These are phyloP conservation scores for Ophiostoma ulmi DNA, from an alignment of 2,329 filamentous ascomycete species.

Conservation along the genomic window DNA sequence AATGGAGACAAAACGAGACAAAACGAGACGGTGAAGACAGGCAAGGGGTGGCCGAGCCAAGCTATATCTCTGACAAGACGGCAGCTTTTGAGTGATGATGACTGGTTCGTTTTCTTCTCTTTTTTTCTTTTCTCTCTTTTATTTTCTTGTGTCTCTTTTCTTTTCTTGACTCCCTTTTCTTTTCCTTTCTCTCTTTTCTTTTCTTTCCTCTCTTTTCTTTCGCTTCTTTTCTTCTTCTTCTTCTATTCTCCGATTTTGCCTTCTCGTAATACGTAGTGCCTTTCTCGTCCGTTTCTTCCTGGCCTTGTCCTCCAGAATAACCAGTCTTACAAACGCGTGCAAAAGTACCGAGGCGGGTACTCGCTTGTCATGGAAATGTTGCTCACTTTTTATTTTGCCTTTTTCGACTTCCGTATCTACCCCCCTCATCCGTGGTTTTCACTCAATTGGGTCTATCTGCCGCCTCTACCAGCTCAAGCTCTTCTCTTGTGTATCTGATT, in stretches of 20 bases:
- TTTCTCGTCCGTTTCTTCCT: constrained; percentile 2
- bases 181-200: neutral
- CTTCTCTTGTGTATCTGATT: neutral
- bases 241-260: neutral
- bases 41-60: constrained; percentile 9
- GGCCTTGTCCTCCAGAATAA: neutral
- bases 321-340: neutral
- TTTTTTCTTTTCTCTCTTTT: neutral
- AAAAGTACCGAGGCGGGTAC: constrained; percentile 6
- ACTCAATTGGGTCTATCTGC: neutral
- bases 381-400: neutral
- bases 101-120: neutral
- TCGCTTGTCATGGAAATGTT: neutral
- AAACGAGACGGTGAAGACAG: neutral
- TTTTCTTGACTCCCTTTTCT: neutral
- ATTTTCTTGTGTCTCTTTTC: neutral
- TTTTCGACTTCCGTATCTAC: constrained; percentile 7
- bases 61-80: neutral
- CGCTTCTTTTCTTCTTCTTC: neutral
- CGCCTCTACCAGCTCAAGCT: neutral
- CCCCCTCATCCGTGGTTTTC: neutral
- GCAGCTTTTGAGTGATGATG: neutral
- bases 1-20: neutral
- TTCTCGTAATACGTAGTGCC: neutral
- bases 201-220: neutral